Percentiles rank a stretch among this genome's conserved stretches.
Conservation (phyloP, 345 rosid species). For the Syzygium grande region DNA sequence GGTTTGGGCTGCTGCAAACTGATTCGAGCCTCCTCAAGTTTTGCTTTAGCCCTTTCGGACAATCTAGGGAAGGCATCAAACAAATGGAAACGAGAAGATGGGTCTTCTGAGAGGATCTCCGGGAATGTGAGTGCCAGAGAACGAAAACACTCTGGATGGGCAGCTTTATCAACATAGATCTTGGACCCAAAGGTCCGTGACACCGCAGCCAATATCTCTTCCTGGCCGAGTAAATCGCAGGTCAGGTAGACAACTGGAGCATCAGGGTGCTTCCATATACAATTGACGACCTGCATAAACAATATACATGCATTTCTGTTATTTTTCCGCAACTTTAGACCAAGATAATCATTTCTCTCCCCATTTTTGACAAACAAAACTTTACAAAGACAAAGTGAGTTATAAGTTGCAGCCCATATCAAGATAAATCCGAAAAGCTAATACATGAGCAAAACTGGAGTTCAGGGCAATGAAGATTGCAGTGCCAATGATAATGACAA, state of each 20-base stretch:
- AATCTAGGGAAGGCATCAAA: constrained; percentile 70
- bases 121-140: constrained; percentile 43
- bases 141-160: constrained; percentile 37
- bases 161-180: constrained; percentile 55
- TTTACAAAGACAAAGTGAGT: background rate
- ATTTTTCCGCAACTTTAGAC: background rate
- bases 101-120: constrained; percentile 55
- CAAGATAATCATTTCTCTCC: background rate
- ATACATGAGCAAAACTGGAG: background rate
- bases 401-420: background rate
- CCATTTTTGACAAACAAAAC: background rate
- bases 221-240: constrained; percentile 79
- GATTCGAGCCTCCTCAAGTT: constrained; percentile 55
- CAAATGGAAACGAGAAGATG: constrained; percentile 61
- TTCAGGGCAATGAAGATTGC: background rate
- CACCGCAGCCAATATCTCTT: constrained; percentile 50
- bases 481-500: background rate
- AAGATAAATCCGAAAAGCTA: background rate
- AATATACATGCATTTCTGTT: background rate
- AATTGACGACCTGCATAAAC: constrained; percentile 54
- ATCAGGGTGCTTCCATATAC: constrained; percentile 85
- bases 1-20: constrained; percentile 56
- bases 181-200: constrained; percentile 70
- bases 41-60: constrained; percentile 53
- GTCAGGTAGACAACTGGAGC: constrained; percentile 62